Evolutionary conservation across 805 yeast genomes (phyloP).

Genomic region (Brettanomyces bruxellensis): DNA sequence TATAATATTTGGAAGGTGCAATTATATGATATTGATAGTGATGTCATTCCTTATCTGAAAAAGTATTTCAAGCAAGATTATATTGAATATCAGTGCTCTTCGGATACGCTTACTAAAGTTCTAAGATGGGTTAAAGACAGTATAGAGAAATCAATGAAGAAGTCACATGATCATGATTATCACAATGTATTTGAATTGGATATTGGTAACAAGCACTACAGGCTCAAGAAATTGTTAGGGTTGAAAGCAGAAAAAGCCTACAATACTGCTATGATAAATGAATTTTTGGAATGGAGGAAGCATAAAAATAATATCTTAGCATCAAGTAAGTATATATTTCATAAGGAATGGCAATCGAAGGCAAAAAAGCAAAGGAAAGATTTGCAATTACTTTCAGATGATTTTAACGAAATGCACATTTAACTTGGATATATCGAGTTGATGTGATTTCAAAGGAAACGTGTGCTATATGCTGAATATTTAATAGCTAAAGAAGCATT

Average conservation of each 20-base stretch:
- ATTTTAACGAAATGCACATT: too few relatives aligned
- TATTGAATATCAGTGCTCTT: not conserved
- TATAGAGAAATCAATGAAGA: not conserved
- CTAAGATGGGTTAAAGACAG: not conserved
- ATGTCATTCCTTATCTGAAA: conserved; percentile 1
- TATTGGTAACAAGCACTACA: too few relatives aligned
- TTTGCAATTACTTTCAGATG: too few relatives aligned
- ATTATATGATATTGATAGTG: not conserved
- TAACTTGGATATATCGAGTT: too few relatives aligned
- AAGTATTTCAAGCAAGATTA: not conserved
- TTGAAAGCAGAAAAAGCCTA: conserved; percentile 1
- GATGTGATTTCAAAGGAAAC: too few relatives aligned
- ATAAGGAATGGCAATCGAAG: too few relatives aligned
- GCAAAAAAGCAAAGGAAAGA: too few relatives aligned
- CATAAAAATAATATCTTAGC: not conserved
- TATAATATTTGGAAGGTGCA: not conserved
- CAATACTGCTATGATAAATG: not conserved
- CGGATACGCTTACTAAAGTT: not conserved
- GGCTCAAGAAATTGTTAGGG: not conserved
- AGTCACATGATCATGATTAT: too few relatives aligned
- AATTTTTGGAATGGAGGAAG: not conserved
- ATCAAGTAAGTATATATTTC: not conserved
- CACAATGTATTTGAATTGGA: too few relatives aligned
- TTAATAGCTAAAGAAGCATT: too few relatives aligned
- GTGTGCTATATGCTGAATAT: too few relatives aligned